Conservation (phyloP, 129 eudicot species). For the Chrysanthemum seticuspe region DNA sequence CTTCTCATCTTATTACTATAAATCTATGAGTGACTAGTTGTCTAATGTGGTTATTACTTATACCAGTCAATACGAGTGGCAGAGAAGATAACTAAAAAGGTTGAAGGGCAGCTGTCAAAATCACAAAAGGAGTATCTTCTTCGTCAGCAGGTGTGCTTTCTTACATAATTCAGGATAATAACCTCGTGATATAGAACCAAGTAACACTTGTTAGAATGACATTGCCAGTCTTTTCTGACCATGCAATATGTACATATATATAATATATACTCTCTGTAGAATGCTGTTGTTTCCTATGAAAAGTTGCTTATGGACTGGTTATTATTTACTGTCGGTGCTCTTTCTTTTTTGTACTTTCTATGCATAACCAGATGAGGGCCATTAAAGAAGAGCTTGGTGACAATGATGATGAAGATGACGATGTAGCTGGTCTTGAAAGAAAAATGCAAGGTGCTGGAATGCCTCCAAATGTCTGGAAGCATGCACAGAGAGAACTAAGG, state of each 20-base stretch:
- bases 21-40: constrained; percentile 5
- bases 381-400: constrained; percentile 99
- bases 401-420: constrained; percentile 98
- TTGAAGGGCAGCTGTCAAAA: constrained; percentile 97
- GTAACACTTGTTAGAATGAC: no score
- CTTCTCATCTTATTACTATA: constrained; percentile 1
- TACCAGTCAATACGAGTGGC: constrained; percentile 95
- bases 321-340: constrained; percentile 1
- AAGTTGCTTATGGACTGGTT: background rate
- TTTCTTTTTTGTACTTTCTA: constrained; percentile 9
- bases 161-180: background rate
- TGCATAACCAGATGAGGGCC: constrained; percentile 78
- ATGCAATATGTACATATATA: background rate
- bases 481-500: constrained; percentile 98
- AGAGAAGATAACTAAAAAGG: constrained; percentile 99
- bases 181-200: no score
- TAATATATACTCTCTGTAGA: background rate
- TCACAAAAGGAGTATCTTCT: constrained; percentile 96
- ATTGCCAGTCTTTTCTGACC: no score
- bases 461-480: constrained; percentile 98
- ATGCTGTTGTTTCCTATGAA: background rate
- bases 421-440: constrained; percentile 87
- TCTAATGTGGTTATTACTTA: constrained; percentile 29
- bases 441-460: constrained; percentile 96
- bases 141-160: constrained; percentile 83